A percentile compares a stretch with the other conserved stretches of the same genome.
Evolutionary conservation across 2,329 filamentous ascomycete species (phyloP).

Genomic region (Microdochium bolleyi): DNA sequence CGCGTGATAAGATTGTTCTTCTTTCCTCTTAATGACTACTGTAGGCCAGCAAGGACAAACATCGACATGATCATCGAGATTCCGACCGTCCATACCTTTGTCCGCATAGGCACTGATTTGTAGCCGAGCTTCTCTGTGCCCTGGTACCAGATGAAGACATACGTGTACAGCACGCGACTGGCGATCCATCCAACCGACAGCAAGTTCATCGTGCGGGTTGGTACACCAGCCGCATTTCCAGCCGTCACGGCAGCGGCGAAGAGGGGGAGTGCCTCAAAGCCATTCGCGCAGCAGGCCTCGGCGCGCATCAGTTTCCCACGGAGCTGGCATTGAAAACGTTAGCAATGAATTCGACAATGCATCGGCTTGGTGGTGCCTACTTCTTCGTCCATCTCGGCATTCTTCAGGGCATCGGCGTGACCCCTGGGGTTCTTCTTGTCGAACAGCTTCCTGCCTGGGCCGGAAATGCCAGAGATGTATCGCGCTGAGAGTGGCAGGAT

Average conservation of each 20-base stretch:
- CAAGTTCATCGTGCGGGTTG: slow-evolving; percentile 10
- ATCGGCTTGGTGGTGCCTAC: slow-evolving; percentile 6
- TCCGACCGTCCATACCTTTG: slow-evolving; percentile 13
- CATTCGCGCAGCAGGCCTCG: slow-evolving; percentile 17
- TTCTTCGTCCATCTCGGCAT: slow-evolving; percentile 16
- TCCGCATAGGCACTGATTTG: slow-evolving; percentile 5
- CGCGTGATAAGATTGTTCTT: too few relatives aligned
- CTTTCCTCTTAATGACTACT: background rate
- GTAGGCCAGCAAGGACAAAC: slow-evolving; percentile 15
- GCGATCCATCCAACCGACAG: slow-evolving; percentile 13
- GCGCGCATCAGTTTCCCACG: slow-evolving; percentile 13
- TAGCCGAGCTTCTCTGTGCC: slow-evolving; percentile 11
- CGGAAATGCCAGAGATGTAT: slow-evolving; percentile 18
- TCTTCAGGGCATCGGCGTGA: slow-evolving; percentile 12
- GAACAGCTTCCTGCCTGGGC: slow-evolving; percentile 17
- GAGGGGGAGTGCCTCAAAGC: slow-evolving; percentile 18
- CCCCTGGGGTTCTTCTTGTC: slow-evolving; percentile 15
- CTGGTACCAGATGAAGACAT: slow-evolving; percentile 17
- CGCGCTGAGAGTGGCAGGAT: slow-evolving; percentile 15
- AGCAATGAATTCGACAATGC: background rate
- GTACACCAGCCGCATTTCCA: slow-evolving; percentile 14
- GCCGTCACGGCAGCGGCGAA: slow-evolving; percentile 19
- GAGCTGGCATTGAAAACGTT: slow-evolving; percentile 5
- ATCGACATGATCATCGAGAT: slow-evolving; percentile 9
- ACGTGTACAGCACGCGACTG: slow-evolving; percentile 16